Evolutionary conservation across 768 basidiomycete species (phyloP).

Genomic region (Lentinula lateritia): DNA sequence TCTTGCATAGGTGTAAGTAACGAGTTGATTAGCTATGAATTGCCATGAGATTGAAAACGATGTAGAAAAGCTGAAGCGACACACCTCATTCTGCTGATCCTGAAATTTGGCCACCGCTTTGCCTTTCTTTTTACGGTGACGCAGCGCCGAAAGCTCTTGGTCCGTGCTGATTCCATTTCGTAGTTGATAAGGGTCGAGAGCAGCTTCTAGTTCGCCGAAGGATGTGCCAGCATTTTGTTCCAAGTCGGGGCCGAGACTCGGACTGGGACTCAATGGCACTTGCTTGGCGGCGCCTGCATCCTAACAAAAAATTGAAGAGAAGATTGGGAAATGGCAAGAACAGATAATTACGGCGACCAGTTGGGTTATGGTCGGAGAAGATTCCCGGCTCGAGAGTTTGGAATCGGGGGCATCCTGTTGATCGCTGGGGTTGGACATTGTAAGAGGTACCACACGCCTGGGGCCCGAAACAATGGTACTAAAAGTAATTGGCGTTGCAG

Average conservation of each 20-base stretch:
- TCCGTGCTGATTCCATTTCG: constrained; percentile 3
- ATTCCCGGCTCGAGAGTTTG: background rate
- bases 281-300: background rate
- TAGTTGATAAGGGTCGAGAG: background rate
- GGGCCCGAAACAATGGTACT: constrained; percentile 3
- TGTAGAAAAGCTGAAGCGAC: constrained; percentile 13
- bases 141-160: background rate
- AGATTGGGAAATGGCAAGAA: background rate
- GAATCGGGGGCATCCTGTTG: background rate
- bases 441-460: background rate
- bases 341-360: background rate
- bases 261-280: background rate
- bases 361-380: background rate
- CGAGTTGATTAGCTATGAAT: constrained; percentile 71
- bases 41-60: constrained; percentile 4
- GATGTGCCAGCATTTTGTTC: background rate
- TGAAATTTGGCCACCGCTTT: constrained; percentile 55
- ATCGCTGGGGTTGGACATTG: background rate
- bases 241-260: background rate
- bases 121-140: background rate
- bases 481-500: too few species aligned
- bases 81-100: constrained; percentile 65
- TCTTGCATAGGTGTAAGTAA: constrained; percentile 89
- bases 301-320: background rate
- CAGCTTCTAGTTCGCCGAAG: background rate